A percentile compares a stretch with the other conserved stretches of the same genome.
Evolutionary conservation across 1,284 basidiomycete species (phyloP).

Genomic region (Fomitopsis pinicola): DNA sequence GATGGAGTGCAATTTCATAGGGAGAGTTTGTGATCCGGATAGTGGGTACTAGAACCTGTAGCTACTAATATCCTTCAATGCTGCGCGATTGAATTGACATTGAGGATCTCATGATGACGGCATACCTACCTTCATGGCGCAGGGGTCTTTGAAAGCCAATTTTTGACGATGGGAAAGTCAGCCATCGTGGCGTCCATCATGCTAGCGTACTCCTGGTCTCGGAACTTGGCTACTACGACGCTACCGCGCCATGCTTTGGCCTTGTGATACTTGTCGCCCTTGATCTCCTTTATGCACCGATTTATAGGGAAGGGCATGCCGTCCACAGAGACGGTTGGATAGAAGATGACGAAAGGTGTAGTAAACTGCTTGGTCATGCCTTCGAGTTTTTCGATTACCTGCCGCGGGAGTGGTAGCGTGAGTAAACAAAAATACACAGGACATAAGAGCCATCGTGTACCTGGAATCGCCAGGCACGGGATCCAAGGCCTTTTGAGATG

Average conservation of each 20-base stretch:
- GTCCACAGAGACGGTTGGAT: conserved; percentile 67
- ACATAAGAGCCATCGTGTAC: conserved; percentile 39
- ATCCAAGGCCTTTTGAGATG: conserved; percentile 65
- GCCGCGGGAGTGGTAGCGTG: conserved; percentile 2
- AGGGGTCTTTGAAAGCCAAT: conserved; percentile 64
- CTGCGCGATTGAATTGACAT: conserved; percentile 6
- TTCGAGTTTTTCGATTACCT: conserved; percentile 72
- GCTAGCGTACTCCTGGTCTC: conserved; percentile 59
- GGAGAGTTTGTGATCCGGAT: no score
- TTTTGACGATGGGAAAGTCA: conserved; percentile 75
- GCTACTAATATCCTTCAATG: no score
- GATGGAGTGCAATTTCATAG: no score
- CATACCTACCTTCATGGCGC: conserved; percentile 32
- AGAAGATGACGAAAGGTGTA: conserved; percentile 76
- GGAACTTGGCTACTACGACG: conserved; percentile 71
- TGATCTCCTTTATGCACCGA: conserved; percentile 67
- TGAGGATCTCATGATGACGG: conserved; percentile 6
- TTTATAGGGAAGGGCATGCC: conserved; percentile 78
- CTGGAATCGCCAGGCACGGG: conserved; percentile 68
- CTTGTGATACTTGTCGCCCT: conserved; percentile 56
- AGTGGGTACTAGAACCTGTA: no score
- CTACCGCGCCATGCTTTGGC: conserved; percentile 74
- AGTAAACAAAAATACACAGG: conserved; percentile 9
- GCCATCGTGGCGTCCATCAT: conserved; percentile 74
- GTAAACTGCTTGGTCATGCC: conserved; percentile 74